Conservation (phyloP, 2,329 filamentous ascomycete species). For the Grosmannia huntii region DNA sequence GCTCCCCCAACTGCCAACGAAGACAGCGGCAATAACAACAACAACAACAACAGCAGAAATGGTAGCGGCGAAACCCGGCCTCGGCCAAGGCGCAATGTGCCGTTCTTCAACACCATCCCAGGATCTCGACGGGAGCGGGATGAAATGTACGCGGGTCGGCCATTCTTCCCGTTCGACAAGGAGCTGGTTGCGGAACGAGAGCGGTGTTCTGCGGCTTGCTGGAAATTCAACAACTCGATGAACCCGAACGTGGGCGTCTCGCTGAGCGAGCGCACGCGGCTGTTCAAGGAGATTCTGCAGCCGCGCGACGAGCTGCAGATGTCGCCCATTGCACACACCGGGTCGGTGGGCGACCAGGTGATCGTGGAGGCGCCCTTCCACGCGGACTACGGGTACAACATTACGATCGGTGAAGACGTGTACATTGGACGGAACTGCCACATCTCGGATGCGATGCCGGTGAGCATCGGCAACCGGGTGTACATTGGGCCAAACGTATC, state of each 20-base stretch:
- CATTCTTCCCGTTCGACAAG: slow-evolving; percentile 68
- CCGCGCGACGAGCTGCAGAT: slow-evolving; percentile 44
- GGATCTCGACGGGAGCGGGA: slow-evolving; percentile 55
- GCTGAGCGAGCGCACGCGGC: slow-evolving; percentile 50
- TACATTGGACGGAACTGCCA: slow-evolving; percentile 73
- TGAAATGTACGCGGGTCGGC: slow-evolving; percentile 71
- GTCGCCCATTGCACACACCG: slow-evolving; percentile 42
- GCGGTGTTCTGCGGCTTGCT: slow-evolving; percentile 67
- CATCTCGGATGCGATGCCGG: slow-evolving; percentile 73
- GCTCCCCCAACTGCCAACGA: background rate
- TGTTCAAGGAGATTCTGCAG: slow-evolving; percentile 61
- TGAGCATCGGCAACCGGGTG: slow-evolving; percentile 67
- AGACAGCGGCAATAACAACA: background rate
- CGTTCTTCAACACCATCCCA: slow-evolving; percentile 30
- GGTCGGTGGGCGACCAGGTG: slow-evolving; percentile 59
- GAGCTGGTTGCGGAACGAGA: slow-evolving; percentile 76
- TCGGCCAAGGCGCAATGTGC: slow-evolving; percentile 42
- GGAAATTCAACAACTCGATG: slow-evolving; percentile 74
- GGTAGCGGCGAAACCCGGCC: background rate
- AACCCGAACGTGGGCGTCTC: slow-evolving; percentile 64
- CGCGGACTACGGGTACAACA: slow-evolving; percentile 94
- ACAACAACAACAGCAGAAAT: background rate
- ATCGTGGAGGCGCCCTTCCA: slow-evolving; percentile 78
- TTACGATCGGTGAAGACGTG: slow-evolving; percentile 74
- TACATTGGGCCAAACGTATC: slow-evolving; percentile 76